phyloP scores from a whole-genome alignment of 139 green algal genomes.

The Edaphochlamys debaryana region DNA sequence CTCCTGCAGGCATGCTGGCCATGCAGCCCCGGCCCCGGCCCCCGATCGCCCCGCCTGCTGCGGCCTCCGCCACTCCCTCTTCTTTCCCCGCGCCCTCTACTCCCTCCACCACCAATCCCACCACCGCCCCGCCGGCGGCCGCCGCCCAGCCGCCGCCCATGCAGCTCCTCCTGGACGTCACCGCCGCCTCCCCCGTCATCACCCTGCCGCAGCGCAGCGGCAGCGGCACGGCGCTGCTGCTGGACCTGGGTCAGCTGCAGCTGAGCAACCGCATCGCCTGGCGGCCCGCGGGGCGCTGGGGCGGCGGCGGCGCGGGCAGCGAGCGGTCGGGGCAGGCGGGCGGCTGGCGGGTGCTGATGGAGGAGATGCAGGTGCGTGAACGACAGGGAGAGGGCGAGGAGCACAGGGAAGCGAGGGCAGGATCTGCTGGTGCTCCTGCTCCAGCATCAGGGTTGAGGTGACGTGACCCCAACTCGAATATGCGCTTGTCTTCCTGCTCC shows the following conservation, averaged over 20 bases:
- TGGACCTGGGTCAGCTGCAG: constrained; percentile 81
- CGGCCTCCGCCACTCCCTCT: background rate
- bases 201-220: constrained; percentile 71
- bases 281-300: constrained; percentile 35
- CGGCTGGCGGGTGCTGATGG: constrained; percentile 40
- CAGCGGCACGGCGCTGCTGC: constrained; percentile 58
- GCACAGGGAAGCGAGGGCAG: background rate
- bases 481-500: constrained; percentile 24
- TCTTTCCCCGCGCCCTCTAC: background rate
- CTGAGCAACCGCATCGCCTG: constrained; percentile 69
- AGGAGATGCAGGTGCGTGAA: constrained; percentile 51
- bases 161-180: constrained; percentile 81
- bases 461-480: too few species aligned
- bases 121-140: too few species aligned
- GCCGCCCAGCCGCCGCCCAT: constrained; percentile 15
- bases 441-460: too few species aligned
- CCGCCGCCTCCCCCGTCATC: constrained; percentile 81
- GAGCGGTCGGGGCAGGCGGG: background rate
- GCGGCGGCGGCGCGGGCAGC: background rate
- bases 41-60: background rate
- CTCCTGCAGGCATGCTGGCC: constrained; percentile 55
- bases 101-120: background rate
- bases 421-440: too few species aligned
- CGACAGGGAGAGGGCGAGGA: background rate
- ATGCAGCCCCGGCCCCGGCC: constrained; percentile 47